Base-by-base conservation (phyloP, 2,329 filamentous ascomycete species). In the Diaporthe australafricana region DNA sequence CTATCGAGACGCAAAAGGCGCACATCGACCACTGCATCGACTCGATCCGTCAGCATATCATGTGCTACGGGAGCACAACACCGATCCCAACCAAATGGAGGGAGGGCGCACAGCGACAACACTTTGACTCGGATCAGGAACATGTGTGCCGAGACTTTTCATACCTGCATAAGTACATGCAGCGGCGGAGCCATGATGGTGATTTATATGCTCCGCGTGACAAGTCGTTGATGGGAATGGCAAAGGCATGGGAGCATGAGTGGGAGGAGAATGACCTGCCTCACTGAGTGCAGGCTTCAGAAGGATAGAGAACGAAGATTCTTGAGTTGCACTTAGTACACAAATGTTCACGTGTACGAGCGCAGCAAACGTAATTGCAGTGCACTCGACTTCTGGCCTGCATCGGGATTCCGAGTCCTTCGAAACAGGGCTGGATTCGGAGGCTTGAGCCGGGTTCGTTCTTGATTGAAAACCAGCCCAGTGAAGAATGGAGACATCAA, bases 1-100 rank as follows among this genome's bases (percentile, higher is more conserved):
- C 72, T 16, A 40, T 42, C 5, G 65, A 52, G 17, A 68, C 70
- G 20, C 55, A 60, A 25, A 70, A 57, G 17, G 62, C 75, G 2
- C 73, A 75, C 27, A 68, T 73, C 3, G 74, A 74, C 22, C 75
- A 77, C 68, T 77, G 76, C 42, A 67, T 77, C 20, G 75, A 76
- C 48, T 55, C 73, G 20, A 73, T 77, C 4, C 74, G 76, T 1
- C 76, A 77, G 63, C 75, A 75, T 45, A 67, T 77, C 30, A 70
- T 75, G 70, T 77, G 76, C 52, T 70, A 74, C 3, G 76, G 75
- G 16, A 74, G 74, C 65, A 74, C 75, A 47, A 77, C 76, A 8
- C 67, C 74, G 2, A 71, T 76, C 14, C 72, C 72, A 16, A 76
- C 75, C 14, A 63, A 68, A 53, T 77, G 70, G 68, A 74, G 73